A percentile compares a stretch with the other conserved stretches of the same genome.
Conservation (phyloP, 1,284 basidiomycete genomes). For the Gastroboletus turbinatus region DNA sequence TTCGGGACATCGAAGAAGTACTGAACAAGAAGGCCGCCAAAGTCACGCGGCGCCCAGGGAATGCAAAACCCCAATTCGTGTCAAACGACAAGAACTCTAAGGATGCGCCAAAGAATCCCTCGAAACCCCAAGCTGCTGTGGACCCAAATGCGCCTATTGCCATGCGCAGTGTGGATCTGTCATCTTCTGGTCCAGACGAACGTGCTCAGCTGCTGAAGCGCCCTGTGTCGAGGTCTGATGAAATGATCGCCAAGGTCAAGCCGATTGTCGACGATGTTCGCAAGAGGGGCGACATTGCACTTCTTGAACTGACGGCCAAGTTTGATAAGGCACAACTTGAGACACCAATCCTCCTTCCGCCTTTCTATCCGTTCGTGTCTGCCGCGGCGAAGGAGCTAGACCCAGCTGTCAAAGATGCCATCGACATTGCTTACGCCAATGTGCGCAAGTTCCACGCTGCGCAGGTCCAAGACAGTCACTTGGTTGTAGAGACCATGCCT, state of each 20-base stretch:
- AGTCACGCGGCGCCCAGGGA: conserved; percentile 86
- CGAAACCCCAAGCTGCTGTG: conserved; percentile 26
- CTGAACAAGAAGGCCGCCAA: conserved; percentile 88
- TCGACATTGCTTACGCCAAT: conserved; percentile 92
- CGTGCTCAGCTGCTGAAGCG: conserved; percentile 77
- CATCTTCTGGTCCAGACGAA: conserved; percentile 53
- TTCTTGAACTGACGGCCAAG: conserved; percentile 89
- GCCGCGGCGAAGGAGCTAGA: conserved; percentile 58
- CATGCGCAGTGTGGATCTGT: conserved; percentile 74
- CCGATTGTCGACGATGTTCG: conserved; percentile 94
- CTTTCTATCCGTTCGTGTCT: conserved; percentile 62
- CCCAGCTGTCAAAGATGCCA: conserved; percentile 72
- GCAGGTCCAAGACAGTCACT: conserved; percentile 69
- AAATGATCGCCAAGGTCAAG: conserved; percentile 94
- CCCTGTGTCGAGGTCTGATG: conserved; percentile 89
- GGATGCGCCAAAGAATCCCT: conserved; percentile 28
- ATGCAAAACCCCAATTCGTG: conserved; percentile 89
- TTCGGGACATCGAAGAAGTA: conserved; percentile 85
- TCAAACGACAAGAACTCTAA: conserved; percentile 36
- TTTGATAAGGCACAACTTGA: conserved; percentile 81
- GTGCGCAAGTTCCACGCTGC: conserved; percentile 89
- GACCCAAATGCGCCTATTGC: conserved; percentile 54
- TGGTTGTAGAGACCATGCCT: conserved; percentile 96
- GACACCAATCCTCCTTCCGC: conserved; percentile 66
- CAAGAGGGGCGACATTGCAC: conserved; percentile 80